Evolutionary conservation across 805 yeast genomes (phyloP), one percentile per base, ranked within the genome.

Genomic region (Kazachstania africana): DNA sequence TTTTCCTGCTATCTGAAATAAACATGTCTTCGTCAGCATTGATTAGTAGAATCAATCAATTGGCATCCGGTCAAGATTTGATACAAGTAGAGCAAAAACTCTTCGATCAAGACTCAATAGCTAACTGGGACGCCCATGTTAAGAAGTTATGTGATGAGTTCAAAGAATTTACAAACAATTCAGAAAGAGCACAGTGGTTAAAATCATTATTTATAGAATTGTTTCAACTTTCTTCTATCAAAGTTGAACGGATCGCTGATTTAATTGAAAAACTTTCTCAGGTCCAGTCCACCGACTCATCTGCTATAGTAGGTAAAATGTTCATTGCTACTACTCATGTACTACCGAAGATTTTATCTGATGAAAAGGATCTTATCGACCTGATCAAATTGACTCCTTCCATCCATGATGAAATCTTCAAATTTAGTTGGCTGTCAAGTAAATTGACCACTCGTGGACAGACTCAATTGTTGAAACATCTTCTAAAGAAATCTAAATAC

Each of bases 351-450:
- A 28, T 33, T 8, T 16, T 26, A 5, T 16, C 16, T 4, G 37
- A 42, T 17, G 53, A 48, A 14, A 29, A 35, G 4, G 32, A 38
- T 4, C 29, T 55, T 12, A 41, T 48, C 12, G 33, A 32, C n/a
- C 26, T 53, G 19, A 31, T 40, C 5, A 23, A 37, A 32, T 16
- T 32, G 23, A 17, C 31, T 27, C 14, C 37, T 17, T 15, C 34
- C n/a, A 16, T 44, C 31, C 34, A 48, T 23, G 31, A 32, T 18
- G 50, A 45, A 28, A 32, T 47, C 8, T 43, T 44, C 32, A 48
- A 52, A 25, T 57, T 53, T 28, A 45, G 59, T 37, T 42, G 53
- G 29, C 27, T 53, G 2, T 48, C 59, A 20, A 48, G 47, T 14
- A 49, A 55, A 24, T 42, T 59, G 21, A 33, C 44, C 24, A 28